Evolutionary conservation across 2,329 filamentous ascomycete species (phyloP).

Genomic region (Cryphonectria carpinicola): DNA sequence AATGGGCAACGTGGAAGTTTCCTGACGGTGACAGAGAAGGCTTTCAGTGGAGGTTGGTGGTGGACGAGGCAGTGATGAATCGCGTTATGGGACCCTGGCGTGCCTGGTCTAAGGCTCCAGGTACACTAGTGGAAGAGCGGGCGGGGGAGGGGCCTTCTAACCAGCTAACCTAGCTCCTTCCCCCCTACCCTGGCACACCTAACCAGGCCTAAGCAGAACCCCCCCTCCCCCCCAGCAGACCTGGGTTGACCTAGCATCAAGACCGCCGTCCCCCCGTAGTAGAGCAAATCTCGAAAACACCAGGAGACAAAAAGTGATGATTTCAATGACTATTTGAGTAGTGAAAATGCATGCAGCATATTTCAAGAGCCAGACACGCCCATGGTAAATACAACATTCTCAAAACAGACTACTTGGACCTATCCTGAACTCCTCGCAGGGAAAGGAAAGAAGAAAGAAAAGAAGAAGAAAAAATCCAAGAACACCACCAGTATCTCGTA

Average conservation of each 20-base stretch:
- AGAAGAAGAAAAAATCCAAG: not conserved
- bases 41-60: too few species aligned
- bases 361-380: not conserved
- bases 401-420: not conserved
- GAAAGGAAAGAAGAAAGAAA: not conserved
- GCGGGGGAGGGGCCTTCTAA: not conserved
- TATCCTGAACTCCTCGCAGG: slow-evolving; percentile 10
- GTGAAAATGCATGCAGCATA: not conserved
- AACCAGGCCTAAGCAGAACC: not conserved
- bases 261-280: not conserved
- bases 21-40: not conserved
- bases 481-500: not conserved
- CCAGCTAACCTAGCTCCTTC: not conserved
- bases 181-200: not conserved
- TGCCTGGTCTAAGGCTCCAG: not conserved
- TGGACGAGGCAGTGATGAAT: not conserved
- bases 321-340: not conserved
- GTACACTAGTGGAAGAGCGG: not conserved
- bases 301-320: not conserved
- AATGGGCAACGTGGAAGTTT: not conserved
- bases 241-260: not conserved
- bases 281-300: not conserved
- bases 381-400: not conserved
- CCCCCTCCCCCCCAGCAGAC: too few species aligned
- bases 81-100: not conserved